Evolutionary conservation across 2,329 filamentous ascomycete genomes (phyloP).

Genomic region (Calonectria hongkongensis): DNA sequence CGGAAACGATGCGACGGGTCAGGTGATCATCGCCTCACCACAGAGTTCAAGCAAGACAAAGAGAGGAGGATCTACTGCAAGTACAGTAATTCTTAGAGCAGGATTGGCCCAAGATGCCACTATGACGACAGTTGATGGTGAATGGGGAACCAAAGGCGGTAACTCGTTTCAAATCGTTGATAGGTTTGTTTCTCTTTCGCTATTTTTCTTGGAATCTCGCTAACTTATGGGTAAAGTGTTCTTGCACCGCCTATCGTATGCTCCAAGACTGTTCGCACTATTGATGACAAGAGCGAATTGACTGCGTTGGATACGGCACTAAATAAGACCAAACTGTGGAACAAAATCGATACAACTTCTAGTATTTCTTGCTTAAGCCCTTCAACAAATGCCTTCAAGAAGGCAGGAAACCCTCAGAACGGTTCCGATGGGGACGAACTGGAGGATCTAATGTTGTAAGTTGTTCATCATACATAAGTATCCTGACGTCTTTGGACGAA

Average conservation of each 20-base stretch:
- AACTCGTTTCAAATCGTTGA: slow-evolving; percentile 49
- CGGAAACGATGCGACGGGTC: slow-evolving; percentile 40
- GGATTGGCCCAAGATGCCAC: slow-evolving; percentile 46
- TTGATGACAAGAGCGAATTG: slow-evolving; percentile 32
- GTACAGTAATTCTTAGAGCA: slow-evolving; percentile 34
- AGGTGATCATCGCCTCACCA: slow-evolving; percentile 42
- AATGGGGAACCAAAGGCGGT: slow-evolving; percentile 43
- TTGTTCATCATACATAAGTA: accelerated
- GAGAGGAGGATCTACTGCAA: slow-evolving; percentile 14
- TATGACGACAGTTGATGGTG: slow-evolving; percentile 49
- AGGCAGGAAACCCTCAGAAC: slow-evolving; percentile 43
- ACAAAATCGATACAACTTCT: slow-evolving; percentile 39
- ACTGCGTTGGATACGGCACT: slow-evolving; percentile 39
- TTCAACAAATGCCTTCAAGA: slow-evolving; percentile 43
- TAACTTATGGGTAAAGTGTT: slow-evolving; percentile 34
- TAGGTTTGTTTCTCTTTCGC: slow-evolving; percentile 23
- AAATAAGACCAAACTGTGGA: slow-evolving; percentile 43
- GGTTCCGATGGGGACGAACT: slow-evolving; percentile 39
- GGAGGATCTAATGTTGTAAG: slow-evolving; percentile 40
- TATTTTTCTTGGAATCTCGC: not conserved
- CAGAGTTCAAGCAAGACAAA: not conserved
- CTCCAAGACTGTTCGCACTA: slow-evolving; percentile 40
- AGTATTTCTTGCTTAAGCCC: slow-evolving; percentile 51
- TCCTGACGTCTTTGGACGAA: not conserved
- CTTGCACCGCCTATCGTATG: slow-evolving; percentile 43